Evolutionary conservation across 2,329 filamentous ascomycete genomes (phyloP), one percentile per base, ranked within the genome.

Genomic region (Cytospora schulzeri): DNA sequence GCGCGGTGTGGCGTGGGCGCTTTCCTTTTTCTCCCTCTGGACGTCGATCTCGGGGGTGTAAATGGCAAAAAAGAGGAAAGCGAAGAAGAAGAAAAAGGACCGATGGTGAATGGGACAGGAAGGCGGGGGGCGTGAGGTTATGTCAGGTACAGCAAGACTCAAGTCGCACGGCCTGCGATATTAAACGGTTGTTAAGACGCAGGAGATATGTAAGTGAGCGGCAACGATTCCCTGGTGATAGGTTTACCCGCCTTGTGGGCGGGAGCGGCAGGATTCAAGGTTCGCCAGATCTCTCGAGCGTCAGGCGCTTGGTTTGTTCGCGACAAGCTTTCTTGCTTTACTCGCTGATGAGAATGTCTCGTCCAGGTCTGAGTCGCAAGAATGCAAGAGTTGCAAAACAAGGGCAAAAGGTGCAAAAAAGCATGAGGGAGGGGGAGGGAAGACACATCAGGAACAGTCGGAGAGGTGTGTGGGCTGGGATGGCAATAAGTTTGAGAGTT

Each of bases 401-500:
- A 33, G 48, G 53, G 41, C 64, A 66, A 52, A 17, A 65, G 65
- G 56, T 57, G 60, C 61, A 66, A 66, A 60, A 67, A 65, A 35
- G 63, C 41, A 48, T 63, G 33, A 59, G 61, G 58, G 64, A 62
- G 63, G 65, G 38, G 63, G 66, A 53, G 60, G 67, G 61, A 64
- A 57, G 68, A 65, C 50, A 60, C 33, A 59, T 52, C 65, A 62
- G 60, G 53, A 66, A 68, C 64, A 66, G 67, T 66, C 62, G 57
- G 68, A 65, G 69, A 59, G 63, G 58, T 67, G 65, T 62, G 60
- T 61, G 62, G 57, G 70, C 76, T 77, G 75, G 76, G 74, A 71
- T 72, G 71, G 71, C 71, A 73, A 75, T 72, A 75, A 76, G 73
- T 76, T 48, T 74, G 75, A 75, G 75, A 78, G 75, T 70, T 75